Percentiles rank a stretch among this genome's conserved stretches.
Evolutionary conservation across 495 filamentous ascomycete species (phyloP).

Genomic region (Podospora pseudopauciseta): DNA sequence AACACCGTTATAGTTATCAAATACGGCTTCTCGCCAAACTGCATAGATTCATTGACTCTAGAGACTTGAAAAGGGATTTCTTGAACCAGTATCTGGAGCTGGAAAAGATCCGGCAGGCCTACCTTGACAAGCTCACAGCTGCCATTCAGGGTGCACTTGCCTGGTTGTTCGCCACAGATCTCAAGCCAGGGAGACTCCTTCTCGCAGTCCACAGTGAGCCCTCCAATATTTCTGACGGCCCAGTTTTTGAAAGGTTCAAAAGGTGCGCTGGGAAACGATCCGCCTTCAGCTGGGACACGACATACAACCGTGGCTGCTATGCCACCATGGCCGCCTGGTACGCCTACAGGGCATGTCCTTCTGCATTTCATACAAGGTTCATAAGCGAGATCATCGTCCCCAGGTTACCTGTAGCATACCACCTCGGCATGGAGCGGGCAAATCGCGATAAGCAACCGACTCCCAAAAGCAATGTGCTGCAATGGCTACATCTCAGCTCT

Average conservation of each 20-base stretch:
- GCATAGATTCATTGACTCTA: slow-evolving; percentile 15
- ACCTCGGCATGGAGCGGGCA: slow-evolving; percentile 16
- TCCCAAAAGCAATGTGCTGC: slow-evolving; percentile 18
- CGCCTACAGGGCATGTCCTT: slow-evolving; percentile 11
- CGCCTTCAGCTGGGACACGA: slow-evolving; percentile 4
- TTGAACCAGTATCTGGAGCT: slow-evolving; percentile 8
- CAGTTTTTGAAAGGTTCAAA: neutral
- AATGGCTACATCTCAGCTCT: slow-evolving; percentile 22
- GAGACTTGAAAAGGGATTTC: slow-evolving; percentile 14
- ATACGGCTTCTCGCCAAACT: slow-evolving; percentile 18
- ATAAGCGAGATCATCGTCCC: slow-evolving; percentile 24
- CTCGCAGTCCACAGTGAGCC: slow-evolving; percentile 18
- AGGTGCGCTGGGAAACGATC: slow-evolving; percentile 2
- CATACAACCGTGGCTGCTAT: slow-evolving; percentile 22
- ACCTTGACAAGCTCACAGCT: slow-evolving; percentile 8
- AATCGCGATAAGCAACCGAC: slow-evolving; percentile 17
- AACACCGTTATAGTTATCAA: slow-evolving; percentile 6
- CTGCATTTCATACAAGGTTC: slow-evolving; percentile 1
- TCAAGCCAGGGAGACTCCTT: slow-evolving; percentile 15
- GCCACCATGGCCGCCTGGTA: slow-evolving; percentile 20
- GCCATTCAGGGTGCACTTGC: slow-evolving; percentile 11
- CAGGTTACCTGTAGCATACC: slow-evolving; percentile 25
- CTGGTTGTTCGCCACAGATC: slow-evolving; percentile 19
- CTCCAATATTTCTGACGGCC: neutral
- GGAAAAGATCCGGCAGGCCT: slow-evolving; percentile 9